Evolutionary conservation across 441 rosid species (phyloP), one percentile per base, ranked within the genome.

Genomic region (Mallotus japonicus): DNA sequence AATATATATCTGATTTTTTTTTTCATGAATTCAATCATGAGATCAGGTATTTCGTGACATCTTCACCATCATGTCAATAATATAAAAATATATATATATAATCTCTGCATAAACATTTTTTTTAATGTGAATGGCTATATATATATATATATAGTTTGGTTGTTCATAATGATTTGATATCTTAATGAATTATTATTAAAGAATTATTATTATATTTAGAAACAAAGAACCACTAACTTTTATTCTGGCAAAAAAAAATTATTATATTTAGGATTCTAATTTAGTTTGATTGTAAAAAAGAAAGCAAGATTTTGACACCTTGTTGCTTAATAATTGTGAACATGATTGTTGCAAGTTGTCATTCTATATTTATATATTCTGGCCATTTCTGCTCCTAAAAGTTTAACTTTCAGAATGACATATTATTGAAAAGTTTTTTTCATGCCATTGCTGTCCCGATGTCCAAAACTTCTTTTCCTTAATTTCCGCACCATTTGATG

Each of bases 201-300:
- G n/a, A n/a, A n/a, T n/a, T n/a, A n/a, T n/a, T n/a, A n/a, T n/a
- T n/a, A n/a, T n/a, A n/a, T n/a, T n/a, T n/a, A n/a, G n/a, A n/a
- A n/a, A n/a, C n/a, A n/a, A n/a, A n/a, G n/a, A n/a, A n/a, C n/a
- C n/a, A n/a, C n/a, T n/a, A n/a, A n/a, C n/a, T n/a, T n/a, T n/a
- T n/a, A n/a, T n/a, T n/a, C n/a, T n/a, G n/a, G n/a, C n/a, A n/a
- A n/a, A n/a, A n/a, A n/a, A n/a, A n/a, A n/a, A n/a, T n/a, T n/a
- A 62, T 62, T 37, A 42, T 61, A 61, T 61, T 5, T 61, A 6
- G 17, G 44, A 32, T 34, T 62, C 20, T 0, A 61, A 32, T 9
- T 28, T 58, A 47, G 71, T 34, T 59, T 19, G 76, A 32, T 50
- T 49, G 22, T 34, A 5, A 34, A 73, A 46, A 72, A 64, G 70